Conservation (phyloP, 768 basidiomycete genomes). For the Pleurotus citrinopileatus region DNA sequence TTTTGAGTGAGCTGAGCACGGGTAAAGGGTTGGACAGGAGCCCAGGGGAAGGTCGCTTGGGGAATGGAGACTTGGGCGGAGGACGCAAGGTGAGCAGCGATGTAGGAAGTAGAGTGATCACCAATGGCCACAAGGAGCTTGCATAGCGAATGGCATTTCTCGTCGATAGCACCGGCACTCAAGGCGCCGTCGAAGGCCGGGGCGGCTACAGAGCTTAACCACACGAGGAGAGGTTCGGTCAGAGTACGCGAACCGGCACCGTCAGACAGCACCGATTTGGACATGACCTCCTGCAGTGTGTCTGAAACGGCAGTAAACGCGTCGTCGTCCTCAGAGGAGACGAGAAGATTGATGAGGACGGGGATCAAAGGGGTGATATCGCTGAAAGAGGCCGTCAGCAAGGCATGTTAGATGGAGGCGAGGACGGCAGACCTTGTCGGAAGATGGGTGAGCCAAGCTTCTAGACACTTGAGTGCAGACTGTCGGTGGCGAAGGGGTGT, state of each 20-base stretch:
- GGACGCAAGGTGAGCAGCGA: constrained; percentile 66
- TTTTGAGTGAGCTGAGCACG: constrained; percentile 59
- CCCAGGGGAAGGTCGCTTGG: background rate
- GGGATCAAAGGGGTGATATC: constrained; percentile 69
- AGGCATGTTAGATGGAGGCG: constrained; percentile 4
- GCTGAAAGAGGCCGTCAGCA: constrained; percentile 30
- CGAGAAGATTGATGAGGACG: constrained; percentile 60
- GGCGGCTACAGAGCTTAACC: constrained; percentile 60
- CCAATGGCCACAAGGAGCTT: constrained; percentile 80
- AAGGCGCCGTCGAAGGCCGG: constrained; percentile 36
- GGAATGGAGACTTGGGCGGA: constrained; percentile 30
- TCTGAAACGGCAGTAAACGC: constrained; percentile 66
- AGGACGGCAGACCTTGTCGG: constrained; percentile 55
- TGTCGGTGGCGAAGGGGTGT: constrained; percentile 46
- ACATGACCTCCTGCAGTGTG: constrained; percentile 74
- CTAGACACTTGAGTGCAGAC: constrained; percentile 75
- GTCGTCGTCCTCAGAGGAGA: constrained; percentile 30
- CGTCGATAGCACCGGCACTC: constrained; percentile 42
- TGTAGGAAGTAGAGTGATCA: constrained; percentile 81
- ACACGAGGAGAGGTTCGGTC: constrained; percentile 84
- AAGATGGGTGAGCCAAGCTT: constrained; percentile 77
- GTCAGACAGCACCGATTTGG: constrained; percentile 67
- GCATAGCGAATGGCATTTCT: constrained; percentile 68
- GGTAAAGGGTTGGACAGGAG: constrained; percentile 27
- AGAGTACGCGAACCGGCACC: constrained; percentile 68